Evolutionary conservation across 1,139 yeast species (phyloP).

Genomic region (Yamadazyma buinensis): DNA sequence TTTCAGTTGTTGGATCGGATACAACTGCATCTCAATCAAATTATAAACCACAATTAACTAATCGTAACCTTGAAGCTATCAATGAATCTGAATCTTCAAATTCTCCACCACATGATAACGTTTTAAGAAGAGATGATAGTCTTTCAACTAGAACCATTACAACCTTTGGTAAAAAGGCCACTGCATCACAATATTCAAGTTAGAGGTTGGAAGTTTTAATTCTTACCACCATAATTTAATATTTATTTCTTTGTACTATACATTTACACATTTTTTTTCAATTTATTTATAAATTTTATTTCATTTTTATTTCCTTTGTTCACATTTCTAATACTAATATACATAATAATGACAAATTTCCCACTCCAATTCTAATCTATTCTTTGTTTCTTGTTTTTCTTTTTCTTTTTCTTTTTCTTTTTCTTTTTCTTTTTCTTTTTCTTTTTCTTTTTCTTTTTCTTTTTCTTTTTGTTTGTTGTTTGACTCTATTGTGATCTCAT

Average conservation of each 20-base stretch:
- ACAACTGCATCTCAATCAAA: conserved; percentile 6
- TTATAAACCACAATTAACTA: conserved; percentile 2
- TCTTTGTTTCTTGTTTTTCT: too few relatives aligned
- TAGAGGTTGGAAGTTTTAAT: too few relatives aligned
- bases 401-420: too few relatives aligned
- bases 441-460: too few relatives aligned
- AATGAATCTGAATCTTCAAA: conserved; percentile 1
- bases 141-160: conserved; percentile 9
- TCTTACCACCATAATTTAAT: too few relatives aligned
- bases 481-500: conserved; percentile 3
- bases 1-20: conserved; percentile 13
- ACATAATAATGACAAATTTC: conserved; percentile 2
- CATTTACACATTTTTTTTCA: too few relatives aligned
- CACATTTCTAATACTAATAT: conserved; percentile 2
- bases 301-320: neutral
- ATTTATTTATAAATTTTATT: too few relatives aligned
- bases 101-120: neutral
- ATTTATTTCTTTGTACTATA: too few relatives aligned
- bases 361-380: too few relatives aligned
- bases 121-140: conserved; percentile 10
- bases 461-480: neutral
- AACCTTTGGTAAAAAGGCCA: neutral
- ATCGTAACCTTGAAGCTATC: conserved; percentile 2
- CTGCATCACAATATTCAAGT: neutral
- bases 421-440: neutral